Evolutionary conservation across 2,329 filamentous ascomycete genomes (phyloP).

Genomic region (Colletotrichum trifolii): DNA sequence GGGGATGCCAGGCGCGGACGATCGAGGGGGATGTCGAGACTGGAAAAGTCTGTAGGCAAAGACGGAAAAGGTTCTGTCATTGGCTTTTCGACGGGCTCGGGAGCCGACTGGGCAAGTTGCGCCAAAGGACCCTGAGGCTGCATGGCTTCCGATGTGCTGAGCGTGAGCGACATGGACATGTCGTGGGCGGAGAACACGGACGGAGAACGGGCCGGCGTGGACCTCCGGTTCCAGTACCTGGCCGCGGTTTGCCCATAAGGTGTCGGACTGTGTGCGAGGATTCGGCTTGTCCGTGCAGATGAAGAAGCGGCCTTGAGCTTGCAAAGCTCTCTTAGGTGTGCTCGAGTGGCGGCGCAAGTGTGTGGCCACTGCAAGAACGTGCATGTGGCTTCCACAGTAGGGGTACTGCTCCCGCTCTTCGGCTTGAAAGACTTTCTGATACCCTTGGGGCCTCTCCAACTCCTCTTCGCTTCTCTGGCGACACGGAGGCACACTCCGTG

Average conservation of each 20-base stretch:
- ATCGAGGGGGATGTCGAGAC: slow-evolving; percentile 37
- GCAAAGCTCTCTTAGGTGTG: slow-evolving; percentile 72
- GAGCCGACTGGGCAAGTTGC: slow-evolving; percentile 62
- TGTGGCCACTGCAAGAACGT: slow-evolving; percentile 72
- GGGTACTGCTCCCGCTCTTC: slow-evolving; percentile 67
- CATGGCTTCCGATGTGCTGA: slow-evolving; percentile 74
- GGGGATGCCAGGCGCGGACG: slow-evolving; percentile 62
- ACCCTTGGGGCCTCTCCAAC: slow-evolving; percentile 71
- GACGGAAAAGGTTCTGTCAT: slow-evolving; percentile 36
- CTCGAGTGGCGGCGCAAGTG: slow-evolving; percentile 70
- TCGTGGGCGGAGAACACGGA: slow-evolving; percentile 69
- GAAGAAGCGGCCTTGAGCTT: slow-evolving; percentile 61
- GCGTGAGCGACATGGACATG: slow-evolving; percentile 70
- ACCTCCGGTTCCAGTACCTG: slow-evolving; percentile 61
- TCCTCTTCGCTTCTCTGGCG: slow-evolving; percentile 72
- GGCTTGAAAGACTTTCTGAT: slow-evolving; percentile 27
- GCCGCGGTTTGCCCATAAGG: slow-evolving; percentile 64
- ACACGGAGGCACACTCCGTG: slow-evolving; percentile 73
- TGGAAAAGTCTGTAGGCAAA: slow-evolving; percentile 8
- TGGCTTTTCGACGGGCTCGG: slow-evolving; percentile 39
- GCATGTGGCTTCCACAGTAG: slow-evolving; percentile 58
- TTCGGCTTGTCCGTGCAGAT: slow-evolving; percentile 55
- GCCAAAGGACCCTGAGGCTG: slow-evolving; percentile 70
- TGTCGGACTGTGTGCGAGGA: slow-evolving; percentile 64
- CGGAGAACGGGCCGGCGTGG: slow-evolving; percentile 56